Percentiles rank a stretch among this genome's conserved stretches.
These are phyloP conservation scores for Pichia sp. DNA, from an alignment of 1,139 yeast species.

Conservation along the genomic window DNA sequence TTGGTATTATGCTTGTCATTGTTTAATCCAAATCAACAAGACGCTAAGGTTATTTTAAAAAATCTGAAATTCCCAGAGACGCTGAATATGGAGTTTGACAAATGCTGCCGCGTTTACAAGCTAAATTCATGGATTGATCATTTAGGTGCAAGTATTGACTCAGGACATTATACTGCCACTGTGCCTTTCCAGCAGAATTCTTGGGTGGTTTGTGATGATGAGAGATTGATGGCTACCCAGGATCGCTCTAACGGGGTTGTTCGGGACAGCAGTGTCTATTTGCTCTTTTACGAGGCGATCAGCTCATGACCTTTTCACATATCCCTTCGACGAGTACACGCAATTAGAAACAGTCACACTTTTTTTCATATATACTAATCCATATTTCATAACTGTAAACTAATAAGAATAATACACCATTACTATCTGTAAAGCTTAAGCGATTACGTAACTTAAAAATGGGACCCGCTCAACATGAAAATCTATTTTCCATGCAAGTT, in stretches of 20 bases:
- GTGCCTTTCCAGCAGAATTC: constrained; percentile 51
- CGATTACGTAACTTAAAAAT: no score
- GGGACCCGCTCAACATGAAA: no score
- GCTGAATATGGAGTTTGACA: constrained; percentile 21
- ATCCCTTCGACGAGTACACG: neutral
- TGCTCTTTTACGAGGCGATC: constrained; percentile 27
- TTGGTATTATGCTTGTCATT: constrained; percentile 31
- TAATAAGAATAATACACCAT: neutral
- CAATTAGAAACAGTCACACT: neutral
- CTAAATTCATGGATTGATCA: constrained; percentile 89
- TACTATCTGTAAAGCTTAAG: no score
- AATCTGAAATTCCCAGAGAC: constrained; percentile 27
- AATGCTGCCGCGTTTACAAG: constrained; percentile 41
- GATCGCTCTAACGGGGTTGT: constrained; percentile 16
- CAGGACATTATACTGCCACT: constrained; percentile 91
- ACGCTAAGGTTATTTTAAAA: constrained; percentile 21
- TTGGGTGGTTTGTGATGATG: constrained; percentile 81
- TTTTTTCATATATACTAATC: neutral
- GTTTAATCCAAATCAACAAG: constrained; percentile 28
- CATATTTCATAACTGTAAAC: neutral
- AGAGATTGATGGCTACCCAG: constrained; percentile 28
- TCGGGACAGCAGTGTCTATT: constrained; percentile 28
- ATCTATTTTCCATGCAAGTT: no score
- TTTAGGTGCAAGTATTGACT: constrained; percentile 64
- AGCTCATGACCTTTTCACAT: neutral